Base-by-base conservation (phyloP, 371 early-diverging fungal species). In the Mortierella sp. region DNA sequence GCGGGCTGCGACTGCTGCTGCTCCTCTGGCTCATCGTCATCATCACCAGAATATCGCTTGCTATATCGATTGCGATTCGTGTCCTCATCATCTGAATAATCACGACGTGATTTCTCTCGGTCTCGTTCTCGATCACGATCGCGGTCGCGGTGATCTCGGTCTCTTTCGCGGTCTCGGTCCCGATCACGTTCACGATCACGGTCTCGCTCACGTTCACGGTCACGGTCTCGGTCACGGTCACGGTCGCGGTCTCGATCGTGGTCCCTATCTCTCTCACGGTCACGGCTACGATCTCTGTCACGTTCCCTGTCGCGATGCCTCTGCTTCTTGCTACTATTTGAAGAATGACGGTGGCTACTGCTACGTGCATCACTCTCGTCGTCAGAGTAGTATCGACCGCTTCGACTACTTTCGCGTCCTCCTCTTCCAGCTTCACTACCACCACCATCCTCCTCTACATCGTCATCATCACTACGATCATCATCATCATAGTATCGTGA, bases 281-380 rank as follows among this genome's bases (percentile, higher is more conserved):
- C 65, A 8, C 48, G 40, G 8, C 58, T 45, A 22, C 65, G 70
- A 13, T 55, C 55, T 28, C 55, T 55, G 19, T 67, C 68, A n/a
- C 72, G 59, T 15, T 65, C 65, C 3, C 68, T 63, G 33, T 73
- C 74, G 3, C 74, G 69, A 22, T 74, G 69, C 24, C 55, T 24
- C 36, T 63, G 41, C 52, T 63, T 63, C 43, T 24, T 64, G 48
- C 36, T 45, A 58, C 50, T 57, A 28, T 19, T 50, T 21, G 65
- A 65, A 7, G 65, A 65, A 15, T 52, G 64, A 13, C 52, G 64
- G n/a, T 64, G 52, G 36, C 64, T 64, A 33, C 52, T 52, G n/a
- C 65, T 28, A 11, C 32, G 50, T 19, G 22, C n/a, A 41, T 55
- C 65, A 16, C 65, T 65, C 57, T 65, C 65, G 19, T 65, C 65